Evolutionary conservation across 2,329 filamentous ascomycete genomes (phyloP).

Genomic region (Botrytis medusae): DNA sequence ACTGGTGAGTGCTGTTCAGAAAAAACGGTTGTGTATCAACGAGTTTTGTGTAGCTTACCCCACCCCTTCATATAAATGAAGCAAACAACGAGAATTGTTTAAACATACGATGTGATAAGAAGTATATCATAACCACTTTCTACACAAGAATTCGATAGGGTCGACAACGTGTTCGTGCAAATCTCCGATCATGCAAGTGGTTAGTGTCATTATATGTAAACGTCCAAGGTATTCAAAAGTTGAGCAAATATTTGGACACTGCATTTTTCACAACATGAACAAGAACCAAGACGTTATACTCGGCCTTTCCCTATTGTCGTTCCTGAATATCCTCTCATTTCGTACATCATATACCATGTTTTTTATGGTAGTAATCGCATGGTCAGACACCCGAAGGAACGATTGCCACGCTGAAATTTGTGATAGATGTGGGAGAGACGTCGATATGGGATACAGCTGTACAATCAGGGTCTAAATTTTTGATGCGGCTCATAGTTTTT

Average conservation of each 20-base stretch:
- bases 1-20: background rate
- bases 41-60: background rate
- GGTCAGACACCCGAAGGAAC: slow-evolving; percentile 7
- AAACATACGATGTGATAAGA: background rate
- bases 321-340: slow-evolving; percentile 11
- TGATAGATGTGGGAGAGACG: slow-evolving; percentile 1
- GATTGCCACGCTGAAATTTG: slow-evolving; percentile 8
- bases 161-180: slow-evolving; percentile 1
- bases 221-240: background rate
- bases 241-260: slow-evolving; percentile 17
- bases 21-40: background rate
- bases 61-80: background rate
- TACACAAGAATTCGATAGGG: background rate
- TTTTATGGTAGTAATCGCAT: slow-evolving; percentile 16
- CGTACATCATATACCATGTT: slow-evolving; percentile 16
- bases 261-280: slow-evolving; percentile 21
- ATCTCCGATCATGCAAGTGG: background rate
- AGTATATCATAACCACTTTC: background rate
- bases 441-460: background rate
- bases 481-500: background rate
- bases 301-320: slow-evolving; percentile 9
- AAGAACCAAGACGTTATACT: background rate
- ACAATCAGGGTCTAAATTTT: background rate
- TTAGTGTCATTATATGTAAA: background rate
- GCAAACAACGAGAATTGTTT: slow-evolving; percentile 7